Conservation (phyloP, 1,139 yeast genomes). For the Yamadazyma buinensis region DNA sequence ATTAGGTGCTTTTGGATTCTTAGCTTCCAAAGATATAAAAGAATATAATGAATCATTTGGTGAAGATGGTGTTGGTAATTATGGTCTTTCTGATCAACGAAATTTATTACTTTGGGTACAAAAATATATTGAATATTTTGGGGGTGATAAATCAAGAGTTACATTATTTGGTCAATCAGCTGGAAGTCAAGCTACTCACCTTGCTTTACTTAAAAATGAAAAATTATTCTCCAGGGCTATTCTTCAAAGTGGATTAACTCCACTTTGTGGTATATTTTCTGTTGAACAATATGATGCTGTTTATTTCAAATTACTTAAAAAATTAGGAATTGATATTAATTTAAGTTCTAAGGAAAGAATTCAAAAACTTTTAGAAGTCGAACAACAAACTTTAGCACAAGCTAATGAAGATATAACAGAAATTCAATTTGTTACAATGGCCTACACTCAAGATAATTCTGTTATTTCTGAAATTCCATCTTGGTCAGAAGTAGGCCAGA, state of each 20-base stretch:
- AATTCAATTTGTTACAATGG: constrained; percentile 12
- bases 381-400: constrained; percentile 6
- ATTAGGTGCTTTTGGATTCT: constrained; percentile 8
- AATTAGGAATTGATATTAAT: constrained; percentile 9
- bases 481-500: constrained; percentile 7
- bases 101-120: constrained; percentile 8
- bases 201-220: constrained; percentile 9
- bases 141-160: constrained; percentile 6
- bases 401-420: constrained; percentile 9
- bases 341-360: constrained; percentile 10
- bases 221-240: constrained; percentile 10
- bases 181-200: constrained; percentile 10
- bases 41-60: constrained; percentile 5
- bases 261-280: constrained; percentile 12
- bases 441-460: constrained; percentile 11
- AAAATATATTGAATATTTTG: constrained; percentile 6
- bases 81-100: constrained; percentile 9
- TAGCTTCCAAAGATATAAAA: constrained; percentile 7
- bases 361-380: constrained; percentile 8
- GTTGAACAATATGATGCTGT: constrained; percentile 12
- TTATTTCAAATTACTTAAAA: constrained; percentile 10
- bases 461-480: constrained; percentile 7
- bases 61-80: constrained; percentile 8
- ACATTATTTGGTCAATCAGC: constrained; percentile 11
- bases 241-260: constrained; percentile 14